phyloP scores from a whole-genome alignment of 208 protist species.

The Wallacemonas sp. region DNA sequence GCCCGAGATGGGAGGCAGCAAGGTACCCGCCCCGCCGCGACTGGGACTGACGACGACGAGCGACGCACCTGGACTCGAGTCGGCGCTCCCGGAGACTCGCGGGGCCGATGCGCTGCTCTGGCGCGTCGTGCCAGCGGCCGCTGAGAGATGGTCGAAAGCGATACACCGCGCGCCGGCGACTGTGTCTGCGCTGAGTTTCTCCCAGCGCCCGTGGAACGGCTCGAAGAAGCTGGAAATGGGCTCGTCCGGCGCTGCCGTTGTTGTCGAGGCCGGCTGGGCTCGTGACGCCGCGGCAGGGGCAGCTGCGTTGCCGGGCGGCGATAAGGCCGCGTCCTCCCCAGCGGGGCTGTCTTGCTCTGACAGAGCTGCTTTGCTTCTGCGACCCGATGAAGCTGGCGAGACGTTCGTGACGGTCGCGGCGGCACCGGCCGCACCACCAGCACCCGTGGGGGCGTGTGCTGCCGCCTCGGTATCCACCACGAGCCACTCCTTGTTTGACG shows the following conservation, averaged over 20 bases:
- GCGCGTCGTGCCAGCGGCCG: not conserved
- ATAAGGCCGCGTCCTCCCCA: not conserved
- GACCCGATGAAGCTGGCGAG: not conserved
- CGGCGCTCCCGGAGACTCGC: not conserved
- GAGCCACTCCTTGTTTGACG: constrained; percentile 18
- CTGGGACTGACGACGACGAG: not conserved
- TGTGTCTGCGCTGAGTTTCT: constrained; percentile 3
- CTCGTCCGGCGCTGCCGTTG: constrained; percentile 2
- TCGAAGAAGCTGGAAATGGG: constrained; percentile 4
- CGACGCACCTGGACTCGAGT: not conserved
- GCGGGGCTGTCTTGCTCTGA: not conserved
- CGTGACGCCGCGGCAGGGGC: not conserved
- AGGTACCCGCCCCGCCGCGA: no score
- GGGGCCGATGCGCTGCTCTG: not conserved
- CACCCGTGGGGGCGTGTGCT: not conserved
- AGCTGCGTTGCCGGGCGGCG: not conserved
- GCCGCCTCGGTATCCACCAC: constrained; percentile 6
- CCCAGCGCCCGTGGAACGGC: constrained; percentile 20
- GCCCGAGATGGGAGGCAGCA: no score
- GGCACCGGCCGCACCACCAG: not conserved
- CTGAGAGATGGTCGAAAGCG: not conserved
- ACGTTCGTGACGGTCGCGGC: not conserved
- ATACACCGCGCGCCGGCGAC: constrained; percentile 1
- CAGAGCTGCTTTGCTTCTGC: not conserved
- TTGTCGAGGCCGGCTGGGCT: not conserved